Evolutionary conservation across 805 yeast species (phyloP), one percentile per base, ranked within the genome.

Genomic region (Yarrowia sp.): DNA sequence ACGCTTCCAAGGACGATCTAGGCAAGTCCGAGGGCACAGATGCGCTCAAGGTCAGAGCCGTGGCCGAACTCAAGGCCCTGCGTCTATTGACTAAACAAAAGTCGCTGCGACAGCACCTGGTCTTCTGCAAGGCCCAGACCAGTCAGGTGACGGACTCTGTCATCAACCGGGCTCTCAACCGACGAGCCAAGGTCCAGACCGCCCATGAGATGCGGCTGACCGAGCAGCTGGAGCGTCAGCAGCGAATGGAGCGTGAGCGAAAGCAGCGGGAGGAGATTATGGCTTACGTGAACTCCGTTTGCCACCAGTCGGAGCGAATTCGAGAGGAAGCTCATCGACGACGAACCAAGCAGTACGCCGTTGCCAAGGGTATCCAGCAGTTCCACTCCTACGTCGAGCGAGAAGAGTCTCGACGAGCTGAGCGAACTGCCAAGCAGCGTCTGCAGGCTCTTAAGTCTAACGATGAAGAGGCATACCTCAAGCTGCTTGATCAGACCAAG

Each of bases 391-490:
- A 88, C 72, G 84, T 90, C 15, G 97, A 94, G 74, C 89, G 89
- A 74, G 99, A 95, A 75, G 98, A 94, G 77, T 89, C 89, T 72
- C 89, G 88, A 78, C 87, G 92, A 72, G 81, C 90, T n/a, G 99
- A 95, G 79, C 86, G 89, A 74, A 95, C 91, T 77, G 99, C 99
- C 45, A 94, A 92, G 78, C 98, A 94, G 78, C 97, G 99, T 88
- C 86, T 95, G 77, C 97, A 91, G 80, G 98, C 98, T 9, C 86
- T 95, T 83, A 91, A 91, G 74, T 90, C 97, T 68, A 95, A 94
- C 79, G 98, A 94, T 80, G 99, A 95, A 79, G 99, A 94, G 79
- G 98, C 98, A 0, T 94, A 94, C 80, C 85, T 95, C 81, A 95
- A 94, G 78, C 85, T 94, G 75, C 86, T 94, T 72, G 98, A 94